Evolutionary conservation across 371 early-diverging fungal genomes (phyloP).

Genomic region (Mucor ambiguus): DNA sequence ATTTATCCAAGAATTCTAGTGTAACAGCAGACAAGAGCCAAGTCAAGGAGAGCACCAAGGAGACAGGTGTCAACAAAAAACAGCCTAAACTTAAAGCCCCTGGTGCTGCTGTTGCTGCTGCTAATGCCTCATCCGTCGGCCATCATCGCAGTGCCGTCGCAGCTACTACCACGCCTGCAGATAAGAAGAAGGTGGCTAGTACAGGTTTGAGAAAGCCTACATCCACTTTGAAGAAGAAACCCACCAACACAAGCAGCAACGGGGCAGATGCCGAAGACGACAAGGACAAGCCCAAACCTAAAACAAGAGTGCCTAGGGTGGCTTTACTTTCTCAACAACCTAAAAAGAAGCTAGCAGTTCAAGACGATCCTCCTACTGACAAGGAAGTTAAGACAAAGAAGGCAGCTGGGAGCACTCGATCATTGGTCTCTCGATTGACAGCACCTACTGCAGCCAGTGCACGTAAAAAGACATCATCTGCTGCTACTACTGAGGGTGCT

Average conservation of each 20-base stretch:
- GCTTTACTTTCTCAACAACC: conserved; percentile 19
- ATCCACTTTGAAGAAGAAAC: conserved; percentile 13
- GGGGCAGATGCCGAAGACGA: background rate
- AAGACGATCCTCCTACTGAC: conserved; percentile 4
- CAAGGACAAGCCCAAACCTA: background rate
- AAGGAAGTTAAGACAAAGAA: conserved; percentile 22
- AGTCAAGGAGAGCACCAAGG: conserved; percentile 7
- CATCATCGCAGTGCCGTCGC: background rate
- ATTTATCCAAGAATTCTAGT: conserved; percentile 3
- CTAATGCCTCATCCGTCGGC: background rate
- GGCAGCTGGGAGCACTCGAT: conserved; percentile 13
- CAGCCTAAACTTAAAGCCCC: conserved; percentile 17
- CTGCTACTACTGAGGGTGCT: background rate
- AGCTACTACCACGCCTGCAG: background rate
- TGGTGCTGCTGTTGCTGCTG: conserved; percentile 3
- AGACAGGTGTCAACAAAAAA: conserved; percentile 5
- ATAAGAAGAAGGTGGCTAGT: conserved; percentile 15
- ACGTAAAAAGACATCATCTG: conserved; percentile 23
- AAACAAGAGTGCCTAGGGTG: conserved; percentile 16
- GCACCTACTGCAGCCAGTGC: conserved; percentile 30
- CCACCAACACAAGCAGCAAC: background rate
- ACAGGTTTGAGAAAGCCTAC: conserved; percentile 7
- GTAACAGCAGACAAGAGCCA: conserved; percentile 1
- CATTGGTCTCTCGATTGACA: conserved; percentile 29
- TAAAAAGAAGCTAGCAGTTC: conserved; percentile 1